Base-by-base conservation (phyloP, 306 rosid genomes). In the Glycyrrhiza uralensis region DNA sequence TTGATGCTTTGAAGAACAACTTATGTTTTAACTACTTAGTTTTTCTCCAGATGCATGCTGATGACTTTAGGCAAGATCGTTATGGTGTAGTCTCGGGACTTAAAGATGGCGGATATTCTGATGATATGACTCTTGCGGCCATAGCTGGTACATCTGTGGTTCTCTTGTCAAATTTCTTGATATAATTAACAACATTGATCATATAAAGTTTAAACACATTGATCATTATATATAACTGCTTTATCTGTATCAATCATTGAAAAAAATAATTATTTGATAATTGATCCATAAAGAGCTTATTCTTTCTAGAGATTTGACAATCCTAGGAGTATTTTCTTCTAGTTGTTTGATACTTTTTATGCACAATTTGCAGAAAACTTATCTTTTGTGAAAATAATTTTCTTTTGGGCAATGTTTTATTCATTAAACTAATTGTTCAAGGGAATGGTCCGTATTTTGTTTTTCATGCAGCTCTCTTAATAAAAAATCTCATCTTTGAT, bases 91-190 rank as follows among this genome's bases (percentile, higher is more conserved):
- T 93, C 45, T 84, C 98, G 6, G 93, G 90, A 74, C 98, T 93
- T 80, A 70, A 75, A 81, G 86, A 93, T 78, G 98, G 98, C 71
- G 98, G 98, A 78, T 93, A 93, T 85, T 93, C 98, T 4, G 98
- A 93, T 45, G 98, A 93, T 80, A 93, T 93, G 98, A 93, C 98
- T 71, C 96, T 93, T 70, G 98, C 98, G 30, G 98, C 98, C 75
- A 83, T 93, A 76, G 77, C 97, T 2, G 98, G 98, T 93, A 89
- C 71, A 45, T 46, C 41, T 77, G 60, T 72, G 39, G 58, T 72
- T 75, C 59, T 39, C 45, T 42, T 72, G 17, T 71, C 15, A 22
- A 35, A 17, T 10, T 46, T 57, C 68, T 44, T 49, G 11, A 59
- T 17, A 29, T 24, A 70, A 49, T 74, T 22, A 35, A n/a, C 46